Conservation (phyloP, 2,329 filamentous ascomycete genomes). For the Eurotiales sp. region DNA sequence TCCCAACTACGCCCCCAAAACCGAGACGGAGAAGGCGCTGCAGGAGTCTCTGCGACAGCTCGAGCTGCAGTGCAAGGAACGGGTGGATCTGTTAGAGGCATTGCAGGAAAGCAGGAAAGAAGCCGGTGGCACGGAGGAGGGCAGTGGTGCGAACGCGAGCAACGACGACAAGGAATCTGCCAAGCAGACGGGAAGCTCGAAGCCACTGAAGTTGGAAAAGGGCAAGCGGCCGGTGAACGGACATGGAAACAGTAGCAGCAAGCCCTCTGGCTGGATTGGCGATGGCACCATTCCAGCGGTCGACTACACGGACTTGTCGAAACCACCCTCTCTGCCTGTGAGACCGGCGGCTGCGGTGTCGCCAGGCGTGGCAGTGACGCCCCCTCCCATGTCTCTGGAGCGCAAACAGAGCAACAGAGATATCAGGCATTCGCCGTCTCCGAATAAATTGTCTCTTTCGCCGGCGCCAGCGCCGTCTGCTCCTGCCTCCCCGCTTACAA, state of each 20-base stretch:
- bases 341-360: constrained; percentile 19
- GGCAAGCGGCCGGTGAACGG: constrained; percentile 28
- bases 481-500: constrained; percentile 26
- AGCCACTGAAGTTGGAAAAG: constrained; percentile 21
- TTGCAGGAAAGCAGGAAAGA: constrained; percentile 64
- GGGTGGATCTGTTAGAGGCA: constrained; percentile 82
- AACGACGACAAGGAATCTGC: constrained; percentile 18
- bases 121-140: constrained; percentile 37
- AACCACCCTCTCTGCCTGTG: constrained; percentile 59
- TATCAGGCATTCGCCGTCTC: constrained; percentile 21
- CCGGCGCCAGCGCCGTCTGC: constrained; percentile 29
- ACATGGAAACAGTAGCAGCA: constrained; percentile 18
- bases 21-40: constrained; percentile 78
- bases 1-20: constrained; percentile 64
- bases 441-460: constrained; percentile 20
- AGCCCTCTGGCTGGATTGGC: constrained; percentile 63
- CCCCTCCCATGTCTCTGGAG: constrained; percentile 3
- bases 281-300: constrained; percentile 77
- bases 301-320: constrained; percentile 75
- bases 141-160: constrained; percentile 1
- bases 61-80: constrained; percentile 88
- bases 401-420: constrained; percentile 11
- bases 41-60: constrained; percentile 76
- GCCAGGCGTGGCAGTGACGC: not conserved
- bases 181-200: constrained; percentile 15